Base-by-base conservation (phyloP, 2,329 filamentous ascomycete species). In the Fusarium succisae region DNA sequence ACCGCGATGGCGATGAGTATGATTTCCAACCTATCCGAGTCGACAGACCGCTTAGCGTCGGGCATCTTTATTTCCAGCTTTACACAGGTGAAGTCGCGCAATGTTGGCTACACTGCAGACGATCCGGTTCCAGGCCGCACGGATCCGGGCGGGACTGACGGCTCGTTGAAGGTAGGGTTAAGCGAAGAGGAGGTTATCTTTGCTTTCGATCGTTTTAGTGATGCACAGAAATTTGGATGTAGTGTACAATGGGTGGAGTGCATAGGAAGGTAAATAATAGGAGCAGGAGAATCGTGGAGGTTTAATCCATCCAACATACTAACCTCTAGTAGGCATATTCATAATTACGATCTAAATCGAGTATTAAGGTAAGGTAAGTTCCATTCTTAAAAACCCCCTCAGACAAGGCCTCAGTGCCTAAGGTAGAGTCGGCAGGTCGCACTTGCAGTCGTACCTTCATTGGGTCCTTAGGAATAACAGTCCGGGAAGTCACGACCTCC, bases 1-100 rank as follows among this genome's bases (percentile, higher is more conserved):
- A 81, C 78, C 18, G 77, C 78, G 20, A 77, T 64, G 18, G 82
- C 81, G 32, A 84, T 70, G 32, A 83, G 70, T 43, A 80, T 57
- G 50, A 84, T 82, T 70, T 84, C 81, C 41, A 81, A 63, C 48
- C 77, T 77, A 61, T 71, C 79, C 39, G 78, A 70, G n/a, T 81
- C 78, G 47, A 79, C 45, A 39, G 76, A 74, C 37, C 67, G 76
- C 30, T 68, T 63, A 48, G 58, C 38, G 54, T 79, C 61, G 53
- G 77, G 39, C 80, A 81, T 81, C 48, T 30, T 73, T 53, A 26
- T 55, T 74, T 39, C 48, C 24, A 37, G 24, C 15, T 47, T 18
- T 22, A 50, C 37, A 28, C 18, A 28, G 20, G 57, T 43, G 18
- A 17, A 39, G 48, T 57, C 28, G 43, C 32, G 61, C 45, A 48